Evolutionary conservation across 805 yeast genomes (phyloP), one percentile per base, ranked within the genome.

Genomic region (Wickerhamiella allomyrinae): DNA sequence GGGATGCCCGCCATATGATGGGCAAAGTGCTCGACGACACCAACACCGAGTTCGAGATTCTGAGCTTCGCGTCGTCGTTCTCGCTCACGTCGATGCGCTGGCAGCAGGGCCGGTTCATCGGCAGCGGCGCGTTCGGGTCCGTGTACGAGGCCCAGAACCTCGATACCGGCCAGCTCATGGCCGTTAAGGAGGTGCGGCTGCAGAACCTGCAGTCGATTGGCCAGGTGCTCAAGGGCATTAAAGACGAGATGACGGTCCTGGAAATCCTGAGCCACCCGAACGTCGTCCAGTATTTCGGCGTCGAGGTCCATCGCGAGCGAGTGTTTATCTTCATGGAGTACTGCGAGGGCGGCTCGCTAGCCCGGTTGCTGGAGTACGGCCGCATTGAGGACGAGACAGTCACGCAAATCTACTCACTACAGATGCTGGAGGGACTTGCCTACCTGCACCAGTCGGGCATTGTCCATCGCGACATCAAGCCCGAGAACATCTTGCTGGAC

Each of bases 321-420:
- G 96, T 91, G 14, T 87, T 85, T 58, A 79, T 91, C 24, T 91
- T 91, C 59, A 91, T 91, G 98, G 98, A 91, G 61, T 87, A 74
- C 62, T 91, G 98, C 66, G 93, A 87, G 52, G 87, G 95, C 31
- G 97, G 97, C 1, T 87, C 97, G 0, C 37, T 91, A 44, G 85
- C 95, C 0, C 75, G 82, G 6, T 63, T 87, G 37, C 67, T 91
- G 46, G 86, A 83, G 44, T 91, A 86, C 57, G 97, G 98, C 8
- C 67, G 96, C 46, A 86, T 91, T 52, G 96, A 86, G 57, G 97
- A 91, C 60, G 98, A 91, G 57, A 71, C 82, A 60, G 91, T 91
- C 7, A 77, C 85, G 23, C 95, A 86, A 58, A 79, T 87, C 22
- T 89, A 87, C 57, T 76, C 95, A 0, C 62, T 89, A 44, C 96